These are phyloP conservation scores for Nemania sp. DNA, from an alignment of 2,329 filamentous ascomycete genomes.

Conservation along the genomic window DNA sequence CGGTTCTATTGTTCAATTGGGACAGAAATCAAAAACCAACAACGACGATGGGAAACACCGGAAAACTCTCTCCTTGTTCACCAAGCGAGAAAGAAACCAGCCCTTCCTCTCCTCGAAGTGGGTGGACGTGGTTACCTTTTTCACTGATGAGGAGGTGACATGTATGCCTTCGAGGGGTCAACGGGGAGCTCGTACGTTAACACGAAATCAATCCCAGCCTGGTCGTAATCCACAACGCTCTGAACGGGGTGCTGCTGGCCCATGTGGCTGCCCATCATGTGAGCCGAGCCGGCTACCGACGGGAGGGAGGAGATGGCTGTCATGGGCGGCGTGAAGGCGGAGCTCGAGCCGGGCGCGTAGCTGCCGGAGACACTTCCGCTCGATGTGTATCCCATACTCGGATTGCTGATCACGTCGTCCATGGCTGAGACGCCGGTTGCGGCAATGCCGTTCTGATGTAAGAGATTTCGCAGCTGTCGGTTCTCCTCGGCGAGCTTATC, in stretches of 20 bases:
- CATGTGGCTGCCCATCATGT: slow-evolving; percentile 40
- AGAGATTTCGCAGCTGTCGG: slow-evolving; percentile 64
- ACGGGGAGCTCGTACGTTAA: slow-evolving; percentile 73
- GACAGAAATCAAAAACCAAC: slow-evolving; percentile 10
- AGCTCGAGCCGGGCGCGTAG: slow-evolving; percentile 54
- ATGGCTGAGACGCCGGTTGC: slow-evolving; percentile 37
- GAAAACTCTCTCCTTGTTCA: slow-evolving; percentile 29
- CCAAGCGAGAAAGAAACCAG: slow-evolving; percentile 31
- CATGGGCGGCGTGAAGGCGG: slow-evolving; percentile 53
- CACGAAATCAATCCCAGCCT: slow-evolving; percentile 86
- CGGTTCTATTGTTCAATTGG: slow-evolving; percentile 9
- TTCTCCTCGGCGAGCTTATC: slow-evolving; percentile 79
- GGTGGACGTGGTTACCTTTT: slow-evolving; percentile 31
- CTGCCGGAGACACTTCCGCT: slow-evolving; percentile 65
- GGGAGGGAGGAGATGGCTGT: slow-evolving; percentile 49
- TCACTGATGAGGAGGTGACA: slow-evolving; percentile 65
- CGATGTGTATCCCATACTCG: slow-evolving; percentile 52
- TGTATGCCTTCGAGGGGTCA: slow-evolving; percentile 64
- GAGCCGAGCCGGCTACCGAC: slow-evolving; percentile 43
- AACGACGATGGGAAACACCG: slow-evolving; percentile 17
- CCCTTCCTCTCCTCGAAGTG: slow-evolving; percentile 28
- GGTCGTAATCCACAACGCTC: slow-evolving; percentile 70
- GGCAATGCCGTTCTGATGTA: slow-evolving; percentile 57
- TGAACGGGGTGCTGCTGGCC: slow-evolving; percentile 36
- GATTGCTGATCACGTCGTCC: slow-evolving; percentile 52